phyloP scores from a whole-genome alignment of 805 yeast genomes.

The Hagleromyces aurorensis region DNA sequence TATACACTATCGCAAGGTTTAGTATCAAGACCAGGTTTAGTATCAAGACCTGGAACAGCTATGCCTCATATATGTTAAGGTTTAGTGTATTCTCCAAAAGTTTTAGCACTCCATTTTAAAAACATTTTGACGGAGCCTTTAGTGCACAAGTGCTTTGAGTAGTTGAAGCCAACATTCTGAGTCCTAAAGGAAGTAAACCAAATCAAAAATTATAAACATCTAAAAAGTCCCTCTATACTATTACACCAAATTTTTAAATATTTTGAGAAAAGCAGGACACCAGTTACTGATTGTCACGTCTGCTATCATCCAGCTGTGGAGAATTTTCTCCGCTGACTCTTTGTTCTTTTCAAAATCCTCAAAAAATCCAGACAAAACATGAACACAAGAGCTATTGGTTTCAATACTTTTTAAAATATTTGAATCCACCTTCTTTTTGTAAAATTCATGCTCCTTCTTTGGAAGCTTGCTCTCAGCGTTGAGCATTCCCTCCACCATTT shows the following conservation, averaged over 20 bases:
- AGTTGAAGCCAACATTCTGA: too few relatives aligned
- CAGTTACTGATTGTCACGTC: conserved; percentile 53
- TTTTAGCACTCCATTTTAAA: too few relatives aligned
- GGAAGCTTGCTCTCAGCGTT: conserved; percentile 29
- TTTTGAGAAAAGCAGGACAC: conserved; percentile 60
- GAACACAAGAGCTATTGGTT: conserved; percentile 24
- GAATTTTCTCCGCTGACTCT: conserved; percentile 29
- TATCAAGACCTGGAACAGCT: too few relatives aligned
- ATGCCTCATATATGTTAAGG: too few relatives aligned
- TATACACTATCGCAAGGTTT: too few relatives aligned
- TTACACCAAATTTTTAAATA: conserved; percentile 41
- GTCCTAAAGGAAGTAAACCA: too few relatives aligned
- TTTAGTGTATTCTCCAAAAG: too few relatives aligned
- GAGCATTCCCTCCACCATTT: conserved; percentile 23
- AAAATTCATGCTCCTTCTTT: conserved; percentile 37
- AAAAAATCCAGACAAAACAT: conserved; percentile 22
- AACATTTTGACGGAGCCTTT: too few relatives aligned
- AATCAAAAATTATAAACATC: too few relatives aligned
- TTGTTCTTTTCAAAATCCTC: conserved; percentile 16
- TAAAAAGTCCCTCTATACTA: too few relatives aligned
- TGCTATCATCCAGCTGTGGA: conserved; percentile 46
- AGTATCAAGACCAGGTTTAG: too few relatives aligned
- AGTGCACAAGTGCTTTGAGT: too few relatives aligned
- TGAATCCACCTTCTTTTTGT: conserved; percentile 34
- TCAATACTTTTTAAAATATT: conserved; percentile 24